phyloP scores from a whole-genome alignment of 2,329 filamentous ascomycete species.

The Fusarium stilboides region DNA sequence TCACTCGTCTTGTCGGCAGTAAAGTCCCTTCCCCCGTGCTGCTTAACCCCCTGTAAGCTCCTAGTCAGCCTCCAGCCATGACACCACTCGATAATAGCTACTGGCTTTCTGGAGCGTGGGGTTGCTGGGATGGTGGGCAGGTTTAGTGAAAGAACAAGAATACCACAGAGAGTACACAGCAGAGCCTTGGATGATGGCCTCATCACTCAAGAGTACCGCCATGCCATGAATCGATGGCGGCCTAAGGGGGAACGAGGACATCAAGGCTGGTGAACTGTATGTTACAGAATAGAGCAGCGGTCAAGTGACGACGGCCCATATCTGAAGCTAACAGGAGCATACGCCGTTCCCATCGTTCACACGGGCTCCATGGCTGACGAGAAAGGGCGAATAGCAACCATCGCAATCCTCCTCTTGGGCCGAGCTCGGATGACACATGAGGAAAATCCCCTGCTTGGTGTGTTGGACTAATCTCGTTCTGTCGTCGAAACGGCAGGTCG shows the following conservation, averaged over 20 bases:
- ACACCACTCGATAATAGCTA: slow-evolving; percentile 41
- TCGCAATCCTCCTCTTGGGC: slow-evolving; percentile 34
- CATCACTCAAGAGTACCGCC: slow-evolving; percentile 44
- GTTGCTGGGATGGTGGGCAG: slow-evolving; percentile 47
- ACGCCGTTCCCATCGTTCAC: slow-evolving; percentile 33
- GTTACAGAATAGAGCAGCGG: slow-evolving; percentile 45
- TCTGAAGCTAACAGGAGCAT: slow-evolving; percentile 43
- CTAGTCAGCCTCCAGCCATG: slow-evolving; percentile 43
- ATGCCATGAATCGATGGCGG: slow-evolving; percentile 46
- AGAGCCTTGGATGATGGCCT: slow-evolving; percentile 47
- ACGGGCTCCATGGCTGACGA: slow-evolving; percentile 43
- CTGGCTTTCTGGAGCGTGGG: slow-evolving; percentile 47
- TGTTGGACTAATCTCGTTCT: slow-evolving; percentile 34
- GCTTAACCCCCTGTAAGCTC: slow-evolving; percentile 29
- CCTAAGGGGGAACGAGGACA: slow-evolving; percentile 32
- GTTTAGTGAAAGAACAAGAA: slow-evolving; percentile 41
- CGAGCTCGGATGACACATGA: slow-evolving; percentile 49
- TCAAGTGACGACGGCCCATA: slow-evolving; percentile 48
- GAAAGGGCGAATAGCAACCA: slow-evolving; percentile 43
- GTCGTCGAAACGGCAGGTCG: slow-evolving; percentile 33
- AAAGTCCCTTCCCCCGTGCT: slow-evolving; percentile 22
- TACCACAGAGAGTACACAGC: slow-evolving; percentile 37
- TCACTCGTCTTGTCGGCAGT: slow-evolving; percentile 41
- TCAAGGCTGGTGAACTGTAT: slow-evolving; percentile 22
- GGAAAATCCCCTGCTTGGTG: slow-evolving; percentile 40